Evolutionary conservation across 2,329 filamentous ascomycete species (phyloP).

Genomic region (Cladosporium austrohemisphaericum): DNA sequence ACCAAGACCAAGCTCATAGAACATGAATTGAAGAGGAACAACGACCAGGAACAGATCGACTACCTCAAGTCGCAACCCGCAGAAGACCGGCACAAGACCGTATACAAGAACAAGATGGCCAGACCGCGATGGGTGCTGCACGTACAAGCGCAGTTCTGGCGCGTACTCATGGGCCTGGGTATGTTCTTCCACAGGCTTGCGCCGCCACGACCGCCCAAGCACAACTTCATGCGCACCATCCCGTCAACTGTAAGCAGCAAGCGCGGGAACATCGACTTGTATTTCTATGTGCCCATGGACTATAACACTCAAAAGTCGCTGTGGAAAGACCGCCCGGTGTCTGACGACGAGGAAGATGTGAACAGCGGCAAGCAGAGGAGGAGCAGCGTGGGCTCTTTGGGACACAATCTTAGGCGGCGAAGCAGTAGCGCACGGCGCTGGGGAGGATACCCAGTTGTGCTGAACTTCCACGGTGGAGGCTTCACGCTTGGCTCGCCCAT

Average conservation of each 20-base stretch:
- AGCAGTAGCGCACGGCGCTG: constrained; percentile 36
- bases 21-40: constrained; percentile 6
- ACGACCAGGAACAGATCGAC: not conserved
- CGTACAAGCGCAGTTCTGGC: constrained; percentile 62
- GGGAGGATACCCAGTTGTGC: constrained; percentile 51
- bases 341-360: constrained; percentile 5
- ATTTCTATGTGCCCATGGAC: constrained; percentile 59
- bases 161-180: constrained; percentile 63
- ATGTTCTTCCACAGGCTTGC: constrained; percentile 65
- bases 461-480: constrained; percentile 63
- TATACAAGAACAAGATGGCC: constrained; percentile 19
- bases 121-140: constrained; percentile 58
- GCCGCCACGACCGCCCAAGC: constrained; percentile 56
- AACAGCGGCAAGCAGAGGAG: constrained; percentile 20
- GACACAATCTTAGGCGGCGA: constrained; percentile 22
- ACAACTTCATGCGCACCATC: constrained; percentile 57
- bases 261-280: constrained; percentile 49
- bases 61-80: constrained; percentile 3
- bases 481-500: constrained; percentile 58
- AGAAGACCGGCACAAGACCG: constrained; percentile 4
- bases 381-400: constrained; percentile 24
- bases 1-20: constrained; percentile 10
- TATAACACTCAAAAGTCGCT: constrained; percentile 43
- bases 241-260: constrained; percentile 46
- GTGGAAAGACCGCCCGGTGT: constrained; percentile 20